Conservation (phyloP, 2,329 filamentous ascomycete genomes). For the Diaporthe destruens region DNA sequence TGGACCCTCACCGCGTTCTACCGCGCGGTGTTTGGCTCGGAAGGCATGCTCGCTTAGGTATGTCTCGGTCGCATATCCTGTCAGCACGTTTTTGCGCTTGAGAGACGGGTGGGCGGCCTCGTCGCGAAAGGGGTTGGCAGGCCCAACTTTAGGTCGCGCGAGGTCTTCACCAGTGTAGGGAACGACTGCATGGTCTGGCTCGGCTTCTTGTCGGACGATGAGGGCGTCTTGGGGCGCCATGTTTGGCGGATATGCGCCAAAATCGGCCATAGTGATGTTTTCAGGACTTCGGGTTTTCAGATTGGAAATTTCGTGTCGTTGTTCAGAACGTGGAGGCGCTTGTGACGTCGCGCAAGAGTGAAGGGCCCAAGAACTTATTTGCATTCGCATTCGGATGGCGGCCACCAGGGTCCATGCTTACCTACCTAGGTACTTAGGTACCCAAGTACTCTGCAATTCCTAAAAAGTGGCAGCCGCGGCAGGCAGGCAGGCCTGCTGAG, state of each 20-base stretch:
- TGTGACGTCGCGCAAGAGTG: neutral
- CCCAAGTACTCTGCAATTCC: neutral
- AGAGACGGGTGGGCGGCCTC: conserved; percentile 55
- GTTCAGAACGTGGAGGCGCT: neutral
- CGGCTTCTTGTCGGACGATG: conserved; percentile 67
- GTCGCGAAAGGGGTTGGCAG: conserved; percentile 80
- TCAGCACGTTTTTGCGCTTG: conserved; percentile 86
- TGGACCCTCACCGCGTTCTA: conserved; percentile 75
- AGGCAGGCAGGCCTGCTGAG: neutral
- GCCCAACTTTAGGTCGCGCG: conserved; percentile 74
- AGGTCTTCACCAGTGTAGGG: conserved; percentile 80
- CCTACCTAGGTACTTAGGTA: no score
- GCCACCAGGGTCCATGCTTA: neutral
- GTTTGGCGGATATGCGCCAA: conserved; percentile 74
- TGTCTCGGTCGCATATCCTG: conserved; percentile 89
- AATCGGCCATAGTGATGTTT: conserved; percentile 64
- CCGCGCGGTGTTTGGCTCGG: conserved; percentile 85
- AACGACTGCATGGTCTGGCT: conserved; percentile 71
- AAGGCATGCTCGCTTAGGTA: conserved; percentile 93
- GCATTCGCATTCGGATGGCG: neutral
- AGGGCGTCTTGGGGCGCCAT: conserved; percentile 75
- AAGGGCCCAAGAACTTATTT: neutral
- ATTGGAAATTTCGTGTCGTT: conserved; percentile 39
- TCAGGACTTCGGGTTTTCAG: no score
- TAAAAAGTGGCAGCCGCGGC: neutral